Evolutionary conservation across 2,329 filamentous ascomycete species (phyloP).

Genomic region (Botrytis aclada): DNA sequence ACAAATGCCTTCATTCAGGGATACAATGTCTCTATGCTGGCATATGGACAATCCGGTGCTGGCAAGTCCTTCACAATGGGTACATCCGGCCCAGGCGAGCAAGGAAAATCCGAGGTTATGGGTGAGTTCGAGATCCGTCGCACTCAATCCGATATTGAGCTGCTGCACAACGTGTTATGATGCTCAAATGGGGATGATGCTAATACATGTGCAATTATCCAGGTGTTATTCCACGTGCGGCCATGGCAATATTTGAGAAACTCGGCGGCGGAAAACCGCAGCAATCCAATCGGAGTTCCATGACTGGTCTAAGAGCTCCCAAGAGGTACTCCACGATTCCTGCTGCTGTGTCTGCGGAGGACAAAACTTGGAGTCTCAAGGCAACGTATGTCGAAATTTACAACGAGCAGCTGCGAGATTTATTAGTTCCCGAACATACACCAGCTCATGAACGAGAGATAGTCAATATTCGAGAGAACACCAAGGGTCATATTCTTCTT

Average conservation of each 20-base stretch:
- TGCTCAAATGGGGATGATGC: slow-evolving; percentile 14
- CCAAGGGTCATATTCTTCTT: slow-evolving; percentile 89
- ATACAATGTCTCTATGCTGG: slow-evolving; percentile 96
- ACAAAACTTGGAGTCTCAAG: slow-evolving; percentile 86
- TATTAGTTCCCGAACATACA: slow-evolving; percentile 74
- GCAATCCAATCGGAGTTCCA: slow-evolving; percentile 58
- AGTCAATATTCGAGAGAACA: slow-evolving; percentile 92
- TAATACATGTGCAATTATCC: slow-evolving; percentile 25
- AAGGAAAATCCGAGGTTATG: slow-evolving; percentile 68
- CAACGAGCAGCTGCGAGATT: slow-evolving; percentile 90
- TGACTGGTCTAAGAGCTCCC: slow-evolving; percentile 77
- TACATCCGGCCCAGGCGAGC: slow-evolving; percentile 80
- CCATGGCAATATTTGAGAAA: slow-evolving; percentile 81
- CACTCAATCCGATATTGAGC: slow-evolving; percentile 17
- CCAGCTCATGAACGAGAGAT: slow-evolving; percentile 66
- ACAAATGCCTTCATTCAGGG: slow-evolving; percentile 88
- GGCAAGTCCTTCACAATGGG: slow-evolving; percentile 99
- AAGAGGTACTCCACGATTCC: slow-evolving; percentile 65
- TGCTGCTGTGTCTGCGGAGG: slow-evolving; percentile 39
- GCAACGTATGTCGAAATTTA: slow-evolving; percentile 98
- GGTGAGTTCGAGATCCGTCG: slow-evolving; percentile 54
- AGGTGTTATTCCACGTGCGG: slow-evolving; percentile 96
- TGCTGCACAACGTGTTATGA: slow-evolving; percentile 12
- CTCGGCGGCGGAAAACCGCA: slow-evolving; percentile 55
- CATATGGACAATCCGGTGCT: slow-evolving; percentile 95